A percentile compares a stretch with the other conserved stretches of the same genome.
These are phyloP conservation scores for Aureobasidium mangrovei DNA, from an alignment of 2,329 filamentous ascomycete genomes.

Conservation along the genomic window DNA sequence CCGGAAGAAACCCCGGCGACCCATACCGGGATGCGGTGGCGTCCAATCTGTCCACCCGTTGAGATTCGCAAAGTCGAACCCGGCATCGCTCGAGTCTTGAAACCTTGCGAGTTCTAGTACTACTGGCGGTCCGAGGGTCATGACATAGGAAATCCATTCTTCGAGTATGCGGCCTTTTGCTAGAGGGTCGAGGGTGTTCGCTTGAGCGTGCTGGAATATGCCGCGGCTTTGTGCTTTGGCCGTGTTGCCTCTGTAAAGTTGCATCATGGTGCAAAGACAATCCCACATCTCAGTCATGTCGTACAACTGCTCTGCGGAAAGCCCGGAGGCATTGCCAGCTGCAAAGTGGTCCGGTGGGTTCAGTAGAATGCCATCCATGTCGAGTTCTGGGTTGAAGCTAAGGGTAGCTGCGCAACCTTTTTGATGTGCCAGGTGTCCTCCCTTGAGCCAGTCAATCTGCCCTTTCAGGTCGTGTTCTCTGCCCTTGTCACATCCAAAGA, in stretches of 20 bases:
- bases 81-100: conserved; percentile 32
- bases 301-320: conserved; percentile 49
- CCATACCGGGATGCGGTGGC: conserved; percentile 36
- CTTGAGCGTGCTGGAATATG: conserved; percentile 44
- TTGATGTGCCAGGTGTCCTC: conserved; percentile 44
- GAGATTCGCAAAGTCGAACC: conserved; percentile 45
- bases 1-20: conserved; percentile 49
- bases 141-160: conserved; percentile 53
- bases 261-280: conserved; percentile 48
- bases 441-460: conserved; percentile 56
- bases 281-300: conserved; percentile 59
- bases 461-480: conserved; percentile 51
- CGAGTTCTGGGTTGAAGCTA: conserved; percentile 38
- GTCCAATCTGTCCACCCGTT: conserved; percentile 52
- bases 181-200: conserved; percentile 40
- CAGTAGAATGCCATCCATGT: conserved; percentile 46
- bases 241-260: conserved; percentile 46
- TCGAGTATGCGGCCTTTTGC: conserved; percentile 48
- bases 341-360: conserved; percentile 51
- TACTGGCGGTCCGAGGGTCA: conserved; percentile 50
- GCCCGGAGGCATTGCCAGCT: conserved; percentile 45
- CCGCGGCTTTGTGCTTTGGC: conserved; percentile 47
- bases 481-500: conserved; percentile 51
- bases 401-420: conserved; percentile 38
- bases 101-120: conserved; percentile 43